Base-by-base conservation (phyloP, 805 yeast genomes). In the Limtongia smithiae region DNA sequence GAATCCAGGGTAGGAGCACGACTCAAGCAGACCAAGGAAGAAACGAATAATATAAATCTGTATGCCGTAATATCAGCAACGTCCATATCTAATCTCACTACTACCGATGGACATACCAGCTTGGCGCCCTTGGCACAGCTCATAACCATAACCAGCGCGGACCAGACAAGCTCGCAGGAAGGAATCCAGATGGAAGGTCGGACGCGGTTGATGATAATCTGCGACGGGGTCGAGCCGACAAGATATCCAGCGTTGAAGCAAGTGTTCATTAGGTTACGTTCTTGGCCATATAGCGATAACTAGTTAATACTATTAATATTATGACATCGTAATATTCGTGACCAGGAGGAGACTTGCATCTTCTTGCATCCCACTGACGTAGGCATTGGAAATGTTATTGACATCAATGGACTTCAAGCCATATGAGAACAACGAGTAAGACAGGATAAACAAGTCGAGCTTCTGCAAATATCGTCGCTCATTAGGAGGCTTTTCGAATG, bases 301-400 rank as follows among this genome's bases (percentile, higher is more conserved):
- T 46, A 30, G 9, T 17, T 2, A 7, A 8, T 6, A 24, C 18
- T 46, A 14, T 24, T 18, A 27, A 12, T 42, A 2, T 31, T 31
- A 31, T 35, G 20, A 31, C 49, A 3, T 36, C n/a, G n/a, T n/a
- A n/a, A n/a, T n/a, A n/a, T n/a, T n/a, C n/a, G n/a, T n/a, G n/a
- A 27, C 12, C 11, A 1, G 20, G n/a, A 27, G 4, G 81, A n/a
- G 73, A 25, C 53, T 40, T 43, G 82, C 65, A 41, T 72, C 81
- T 55, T 47, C 79, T 52, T 74, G 66, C 78, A 83, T 72, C 24
- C 85, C 83, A n/a, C 81, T 74, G 40, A 80, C 81, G 59, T 80
- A 83, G 1, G 87, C 87, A 59, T 81, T 80, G 53, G 74, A 73
- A 47, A 78, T 67, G 15, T 28, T 27, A n/a, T 12, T 41, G n/a